Percentiles rank a stretch among this genome's conserved stretches.
These are phyloP conservation scores for Malus hybrid DNA, from an alignment of 331 rosid species.

Conservation along the genomic window DNA sequence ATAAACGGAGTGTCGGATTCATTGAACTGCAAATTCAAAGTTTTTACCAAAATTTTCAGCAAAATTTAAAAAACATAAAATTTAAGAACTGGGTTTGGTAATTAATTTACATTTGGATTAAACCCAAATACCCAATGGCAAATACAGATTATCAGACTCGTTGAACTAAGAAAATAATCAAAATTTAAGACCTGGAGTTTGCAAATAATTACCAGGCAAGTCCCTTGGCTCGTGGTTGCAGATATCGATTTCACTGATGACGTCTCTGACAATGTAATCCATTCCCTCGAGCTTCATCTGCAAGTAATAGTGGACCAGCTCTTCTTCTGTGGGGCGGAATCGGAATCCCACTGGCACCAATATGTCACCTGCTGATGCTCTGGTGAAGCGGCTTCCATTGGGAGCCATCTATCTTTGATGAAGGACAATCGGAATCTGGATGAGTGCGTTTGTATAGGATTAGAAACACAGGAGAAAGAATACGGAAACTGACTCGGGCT, in stretches of 20 bases:
- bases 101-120: not conserved
- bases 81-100: too few species aligned
- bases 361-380: not conserved
- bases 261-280: not conserved
- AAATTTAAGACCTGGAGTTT: not conserved
- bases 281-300: slow-evolving; percentile 24
- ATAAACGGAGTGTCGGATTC: too few species aligned
- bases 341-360: slow-evolving; percentile 17
- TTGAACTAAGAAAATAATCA: not conserved
- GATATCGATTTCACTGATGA: slow-evolving; percentile 41
- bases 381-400: too few species aligned
- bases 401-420: too few species aligned
- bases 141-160: not conserved
- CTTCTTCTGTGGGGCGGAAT: slow-evolving; percentile 10
- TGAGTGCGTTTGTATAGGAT: not conserved
- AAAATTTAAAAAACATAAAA: too few species aligned
- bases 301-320: slow-evolving; percentile 39
- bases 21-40: too few species aligned
- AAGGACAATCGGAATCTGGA: not conserved
- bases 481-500: not conserved
- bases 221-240: slow-evolving; percentile 46
- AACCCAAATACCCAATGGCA: not conserved
- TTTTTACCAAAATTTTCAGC: too few species aligned
- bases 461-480: not conserved
- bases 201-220: slow-evolving; percentile 29